phyloP scores from a whole-genome alignment of 805 yeast genomes.

The Teunomyces cretensis region DNA sequence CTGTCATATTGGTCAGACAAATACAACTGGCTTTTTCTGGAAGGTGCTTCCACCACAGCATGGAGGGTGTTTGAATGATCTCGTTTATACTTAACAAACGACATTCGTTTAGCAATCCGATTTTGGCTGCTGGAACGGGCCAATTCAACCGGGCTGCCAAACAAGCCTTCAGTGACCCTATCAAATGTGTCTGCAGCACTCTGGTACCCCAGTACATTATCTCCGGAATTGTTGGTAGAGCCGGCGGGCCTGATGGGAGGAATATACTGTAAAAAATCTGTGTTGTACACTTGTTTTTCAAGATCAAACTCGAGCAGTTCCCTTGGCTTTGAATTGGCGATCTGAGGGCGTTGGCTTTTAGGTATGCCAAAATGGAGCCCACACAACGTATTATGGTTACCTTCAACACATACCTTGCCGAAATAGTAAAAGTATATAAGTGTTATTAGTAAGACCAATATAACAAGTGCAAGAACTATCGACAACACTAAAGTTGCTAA shows the following conservation, averaged over 20 bases:
- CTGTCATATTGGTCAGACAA: constrained; percentile 20
- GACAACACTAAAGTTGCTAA: background rate
- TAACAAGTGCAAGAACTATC: background rate
- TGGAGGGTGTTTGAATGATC: constrained; percentile 5
- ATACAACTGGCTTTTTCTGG: constrained; percentile 13
- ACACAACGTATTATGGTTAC: background rate
- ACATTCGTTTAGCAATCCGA: constrained; percentile 7
- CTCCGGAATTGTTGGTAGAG: background rate
- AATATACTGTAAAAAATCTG: background rate
- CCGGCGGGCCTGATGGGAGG: background rate
- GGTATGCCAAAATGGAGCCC: background rate
- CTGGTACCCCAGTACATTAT: background rate
- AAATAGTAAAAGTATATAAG: background rate
- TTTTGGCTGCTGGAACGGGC: constrained; percentile 4
- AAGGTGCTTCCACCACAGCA: constrained; percentile 15
- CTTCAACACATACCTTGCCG: background rate
- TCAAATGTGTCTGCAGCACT: constrained; percentile 16
- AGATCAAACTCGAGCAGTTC: background rate
- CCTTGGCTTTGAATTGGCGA: background rate
- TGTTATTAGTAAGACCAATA: background rate
- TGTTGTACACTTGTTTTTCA: background rate
- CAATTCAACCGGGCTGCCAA: constrained; percentile 7
- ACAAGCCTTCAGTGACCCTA: constrained; percentile 12
- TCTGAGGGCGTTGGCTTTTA: background rate
- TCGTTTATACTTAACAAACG: constrained; percentile 7